These are phyloP conservation scores for Rubroshorea leprosula DNA, from an alignment of 345 rosid species.

Conservation along the genomic window DNA sequence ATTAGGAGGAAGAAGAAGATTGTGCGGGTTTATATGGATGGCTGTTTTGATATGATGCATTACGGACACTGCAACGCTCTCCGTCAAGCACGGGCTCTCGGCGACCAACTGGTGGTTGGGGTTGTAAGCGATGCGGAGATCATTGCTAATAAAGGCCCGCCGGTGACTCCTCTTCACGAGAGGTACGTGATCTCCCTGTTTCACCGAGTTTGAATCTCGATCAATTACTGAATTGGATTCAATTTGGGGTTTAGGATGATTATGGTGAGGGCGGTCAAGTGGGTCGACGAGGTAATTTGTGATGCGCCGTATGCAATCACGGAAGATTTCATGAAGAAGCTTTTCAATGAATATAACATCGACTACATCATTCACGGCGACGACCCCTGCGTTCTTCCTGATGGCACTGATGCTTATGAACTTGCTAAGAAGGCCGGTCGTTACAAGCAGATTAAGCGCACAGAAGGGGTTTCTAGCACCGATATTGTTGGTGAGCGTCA, in stretches of 20 bases:
- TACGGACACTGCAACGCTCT: conserved; percentile 91
- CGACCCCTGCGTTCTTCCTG: conserved; percentile 92
- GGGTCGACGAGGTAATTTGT: conserved; percentile 94
- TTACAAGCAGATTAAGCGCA: conserved; percentile 95
- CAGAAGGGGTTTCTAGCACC: conserved; percentile 98
- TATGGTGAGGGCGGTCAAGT: conserved; percentile 28
- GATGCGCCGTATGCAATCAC: conserved; percentile 89
- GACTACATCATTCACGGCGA: conserved; percentile 94
- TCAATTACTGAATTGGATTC: too few relatives aligned
- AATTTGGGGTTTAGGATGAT: too few relatives aligned
- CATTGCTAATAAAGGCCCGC: conserved; percentile 87
- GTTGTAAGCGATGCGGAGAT: conserved; percentile 94
- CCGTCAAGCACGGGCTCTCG: conserved; percentile 85
- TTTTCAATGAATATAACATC: conserved; percentile 77
- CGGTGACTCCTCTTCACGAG: conserved; percentile 81
- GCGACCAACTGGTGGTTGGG: conserved; percentile 89
- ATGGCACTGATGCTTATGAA: conserved; percentile 96
- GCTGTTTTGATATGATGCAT: conserved; percentile 98
- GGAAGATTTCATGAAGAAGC: conserved; percentile 73
- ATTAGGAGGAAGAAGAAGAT: conserved; percentile 44
- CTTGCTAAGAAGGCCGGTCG: conserved; percentile 82
- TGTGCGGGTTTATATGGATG: conserved; percentile 93
- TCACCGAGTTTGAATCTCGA: too few relatives aligned
- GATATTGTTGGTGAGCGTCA: conserved; percentile 83
- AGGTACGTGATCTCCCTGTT: conserved; percentile 34